phyloP scores from a whole-genome alignment of 2,329 filamentous ascomycete species.

The Microthyrium microscopicum region DNA sequence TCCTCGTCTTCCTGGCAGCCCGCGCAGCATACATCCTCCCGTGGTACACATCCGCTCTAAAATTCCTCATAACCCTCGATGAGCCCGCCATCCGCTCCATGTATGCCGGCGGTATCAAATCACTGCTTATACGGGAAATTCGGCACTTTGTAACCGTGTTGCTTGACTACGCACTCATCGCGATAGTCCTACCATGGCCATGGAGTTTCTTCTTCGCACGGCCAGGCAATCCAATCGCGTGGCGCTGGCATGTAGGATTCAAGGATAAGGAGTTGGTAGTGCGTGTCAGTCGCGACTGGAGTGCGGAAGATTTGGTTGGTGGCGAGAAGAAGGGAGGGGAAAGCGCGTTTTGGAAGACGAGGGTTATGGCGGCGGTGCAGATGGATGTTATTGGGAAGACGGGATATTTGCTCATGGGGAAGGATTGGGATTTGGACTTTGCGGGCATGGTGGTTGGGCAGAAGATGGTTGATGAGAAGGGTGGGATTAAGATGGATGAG shows the following conservation, averaged over 20 bases:
- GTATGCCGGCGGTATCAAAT: slow-evolving; percentile 30
- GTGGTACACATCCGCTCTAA: slow-evolving; percentile 60
- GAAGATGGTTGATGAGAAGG: slow-evolving; percentile 47
- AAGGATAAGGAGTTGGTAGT: slow-evolving; percentile 67
- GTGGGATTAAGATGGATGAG: slow-evolving; percentile 42
- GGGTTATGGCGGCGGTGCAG: slow-evolving; percentile 52
- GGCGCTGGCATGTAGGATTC: slow-evolving; percentile 64
- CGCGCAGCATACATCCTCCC: slow-evolving; percentile 53
- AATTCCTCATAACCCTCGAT: slow-evolving; percentile 39
- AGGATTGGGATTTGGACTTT: slow-evolving; percentile 80
- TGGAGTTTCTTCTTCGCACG: slow-evolving; percentile 40
- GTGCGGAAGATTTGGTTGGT: slow-evolving; percentile 36
- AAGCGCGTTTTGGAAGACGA: slow-evolving; percentile 39
- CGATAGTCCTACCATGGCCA: slow-evolving; percentile 30
- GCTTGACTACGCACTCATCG: slow-evolving; percentile 48
- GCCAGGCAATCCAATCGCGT: slow-evolving; percentile 48
- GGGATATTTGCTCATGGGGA: slow-evolving; percentile 72
- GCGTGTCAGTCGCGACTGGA: slow-evolving; percentile 60
- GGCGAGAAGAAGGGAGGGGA: slow-evolving; percentile 36
- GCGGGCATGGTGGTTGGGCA: slow-evolving; percentile 61
- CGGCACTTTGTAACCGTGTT: slow-evolving; percentile 49
- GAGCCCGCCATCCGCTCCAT: slow-evolving; percentile 40
- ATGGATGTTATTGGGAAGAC: slow-evolving; percentile 59
- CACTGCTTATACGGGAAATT: slow-evolving; percentile 26
- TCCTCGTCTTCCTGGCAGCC: slow-evolving; percentile 47